phyloP scores from a whole-genome alignment of 208 protist species.

The Phytomonas sp. region DNA sequence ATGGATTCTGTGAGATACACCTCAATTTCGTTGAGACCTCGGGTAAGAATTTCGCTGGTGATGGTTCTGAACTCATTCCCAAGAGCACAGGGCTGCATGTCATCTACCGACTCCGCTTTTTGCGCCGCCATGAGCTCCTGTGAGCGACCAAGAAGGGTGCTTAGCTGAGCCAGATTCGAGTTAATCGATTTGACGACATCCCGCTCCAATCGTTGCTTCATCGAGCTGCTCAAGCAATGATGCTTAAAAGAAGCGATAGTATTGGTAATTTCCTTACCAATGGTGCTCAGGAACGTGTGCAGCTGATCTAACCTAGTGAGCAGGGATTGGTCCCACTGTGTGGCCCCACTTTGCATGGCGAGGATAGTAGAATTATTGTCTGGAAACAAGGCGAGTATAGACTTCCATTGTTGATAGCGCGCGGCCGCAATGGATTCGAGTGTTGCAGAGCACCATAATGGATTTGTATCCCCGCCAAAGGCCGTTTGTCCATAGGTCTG shows the following conservation, averaged over 20 bases:
- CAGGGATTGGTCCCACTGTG: slow-evolving; percentile 16
- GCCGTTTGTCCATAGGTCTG: slow-evolving; percentile 48
- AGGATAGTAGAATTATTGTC: slow-evolving; percentile 28
- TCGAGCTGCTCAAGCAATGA: slow-evolving; percentile 37
- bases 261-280: slow-evolving; percentile 20
- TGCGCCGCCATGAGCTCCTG: slow-evolving; percentile 16
- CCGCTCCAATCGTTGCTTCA: slow-evolving; percentile 31
- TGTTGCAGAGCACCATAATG: slow-evolving; percentile 66
- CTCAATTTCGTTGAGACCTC: slow-evolving; percentile 31
- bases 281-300: slow-evolving; percentile 14
- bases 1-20: slow-evolving; percentile 64
- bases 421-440: slow-evolving; percentile 73
- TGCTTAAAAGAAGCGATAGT: slow-evolving; percentile 19
- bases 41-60: slow-evolving; percentile 1
- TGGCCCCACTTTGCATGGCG: slow-evolving; percentile 49
- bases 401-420: slow-evolving; percentile 50
- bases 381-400: slow-evolving; percentile 19
- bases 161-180: slow-evolving; percentile 21
- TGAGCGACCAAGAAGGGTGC: slow-evolving; percentile 19
- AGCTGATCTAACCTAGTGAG: slow-evolving; percentile 17
- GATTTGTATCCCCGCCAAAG: slow-evolving; percentile 42
- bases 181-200: slow-evolving; percentile 34
- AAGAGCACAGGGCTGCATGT: slow-evolving; percentile 24
- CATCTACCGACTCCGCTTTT: slow-evolving; percentile 20
- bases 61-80: slow-evolving; percentile 12